Evolutionary conservation across 495 filamentous ascomycete genomes (phyloP), one percentile per base, ranked within the genome.

Genomic region (Aspergillus ostianus): DNA sequence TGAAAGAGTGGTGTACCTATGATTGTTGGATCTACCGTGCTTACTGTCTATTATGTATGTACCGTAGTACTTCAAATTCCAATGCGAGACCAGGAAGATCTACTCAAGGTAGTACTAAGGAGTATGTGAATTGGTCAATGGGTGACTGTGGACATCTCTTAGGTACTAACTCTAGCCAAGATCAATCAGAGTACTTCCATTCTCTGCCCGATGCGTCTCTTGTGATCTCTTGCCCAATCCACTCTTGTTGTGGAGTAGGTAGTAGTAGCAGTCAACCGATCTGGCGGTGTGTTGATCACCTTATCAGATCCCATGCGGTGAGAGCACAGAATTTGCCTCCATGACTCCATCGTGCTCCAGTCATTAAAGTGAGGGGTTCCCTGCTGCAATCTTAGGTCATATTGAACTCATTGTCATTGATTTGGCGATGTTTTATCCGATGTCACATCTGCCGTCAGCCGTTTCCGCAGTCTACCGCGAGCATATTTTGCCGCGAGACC

Each of bases 301-400:
- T 49, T 49, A 49, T 49, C 47, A 49, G 47, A 49, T 49, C 47
- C 12, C 36, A 41, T 41, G 36, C 36, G 36, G 36, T 41, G 36
- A 41, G 36, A 12, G 8, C 1, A 15, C 15, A 10, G 36, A 41
- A 41, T 41, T 41, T 10, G 36, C 36, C 30, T 32, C 30, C 30
- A 15, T 41, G 36, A 41, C 36, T 41, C 12, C 36, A 41, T 8
- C 10, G 10, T 41, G 36, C 36, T 41, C 13, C 8, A 15, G 36
- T 2, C 2, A 26, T 2, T 10, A 41, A 13, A 41, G 36, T 41
- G 36, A 41, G 36, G 36, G 36, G 36, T 41, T 41, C 13, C 29
- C 29, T 26, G 23, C 29, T 13, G 36, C 36, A 41, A 2, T 41
- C 10, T 41, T 41, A 41, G 36, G 36, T 41, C 36, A 41, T 32